Evolutionary conservation across 1,284 basidiomycete genomes (phyloP).

Genomic region (Microbotryum lychnidis-dioicae): DNA sequence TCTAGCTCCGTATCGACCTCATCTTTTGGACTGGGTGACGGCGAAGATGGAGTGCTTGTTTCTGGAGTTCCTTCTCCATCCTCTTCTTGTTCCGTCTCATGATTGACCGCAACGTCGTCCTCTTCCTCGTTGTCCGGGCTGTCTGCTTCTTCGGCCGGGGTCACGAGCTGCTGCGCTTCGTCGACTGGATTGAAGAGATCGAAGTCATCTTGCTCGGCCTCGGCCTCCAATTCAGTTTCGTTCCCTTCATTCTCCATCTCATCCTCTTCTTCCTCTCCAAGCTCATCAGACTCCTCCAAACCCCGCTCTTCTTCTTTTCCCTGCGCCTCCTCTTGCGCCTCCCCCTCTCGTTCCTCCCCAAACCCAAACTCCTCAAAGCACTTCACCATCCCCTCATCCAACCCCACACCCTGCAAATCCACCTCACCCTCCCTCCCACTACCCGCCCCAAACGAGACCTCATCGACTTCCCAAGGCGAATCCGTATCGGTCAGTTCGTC

Average conservation of each 20-base stretch:
- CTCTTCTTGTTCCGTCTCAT: background rate
- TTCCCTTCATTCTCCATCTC: background rate
- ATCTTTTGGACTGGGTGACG: too few species aligned
- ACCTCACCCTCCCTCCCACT: too few species aligned
- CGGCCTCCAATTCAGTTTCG: background rate
- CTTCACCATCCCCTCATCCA: too few species aligned
- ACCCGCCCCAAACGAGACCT: background rate
- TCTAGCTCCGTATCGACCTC: too few species aligned
- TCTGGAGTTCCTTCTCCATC: background rate
- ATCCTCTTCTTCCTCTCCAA: background rate
- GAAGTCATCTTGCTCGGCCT: background rate
- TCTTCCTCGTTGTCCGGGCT: background rate
- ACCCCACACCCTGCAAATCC: too few species aligned
- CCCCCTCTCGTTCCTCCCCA: background rate
- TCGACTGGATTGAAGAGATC: background rate
- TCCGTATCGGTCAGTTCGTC: conserved; percentile 25
- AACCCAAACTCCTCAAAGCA: too few species aligned
- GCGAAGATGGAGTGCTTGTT: too few species aligned
- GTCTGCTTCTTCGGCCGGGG: background rate
- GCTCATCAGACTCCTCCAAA: background rate
- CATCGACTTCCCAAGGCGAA: conserved; percentile 5
- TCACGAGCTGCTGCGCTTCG: background rate
- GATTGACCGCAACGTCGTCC: background rate
- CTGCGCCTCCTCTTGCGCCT: background rate
- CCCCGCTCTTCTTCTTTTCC: background rate